Base-by-base conservation (phyloP, 352 stramenopile genomes). In the Globisporangium okanoganense region DNA sequence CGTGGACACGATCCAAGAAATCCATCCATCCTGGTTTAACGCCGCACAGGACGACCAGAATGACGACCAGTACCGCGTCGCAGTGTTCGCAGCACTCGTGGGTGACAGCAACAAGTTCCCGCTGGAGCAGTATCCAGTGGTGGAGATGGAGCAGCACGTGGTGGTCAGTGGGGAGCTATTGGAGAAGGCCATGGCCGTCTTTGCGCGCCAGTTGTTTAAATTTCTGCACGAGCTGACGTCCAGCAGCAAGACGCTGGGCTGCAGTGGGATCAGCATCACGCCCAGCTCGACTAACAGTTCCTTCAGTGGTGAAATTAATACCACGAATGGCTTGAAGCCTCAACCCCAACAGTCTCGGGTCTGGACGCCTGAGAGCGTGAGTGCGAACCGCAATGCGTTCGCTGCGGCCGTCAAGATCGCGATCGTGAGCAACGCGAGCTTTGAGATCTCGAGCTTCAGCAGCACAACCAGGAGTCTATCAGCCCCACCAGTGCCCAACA, bases 131-230 rank as follows among this genome's bases (percentile, higher is more conserved):
- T 18, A 47, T 7, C 24, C 56, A 8, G 53, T 73, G 25, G 24
- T 76, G 6, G 61, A 72, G 14, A 41, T 63, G 41, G 62, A 80
- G 61, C 62, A 65, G 40, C 78, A 87, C 31, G 51, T 87, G 29
- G 61, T 82, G 20, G 70, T 87, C 1, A 24, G 24, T 16, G 70
- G 75, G 5, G 45, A 61, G 16, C 65, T 76, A 29, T 52, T 85
- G 40, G 78, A 87, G 56, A 71, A 63, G 13, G 61, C 69, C 24
- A 85, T 87, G 73, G 56, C 54, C 29, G 70, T 80, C 16, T 87
- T 85, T 52, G 78, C 73, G 9, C 67, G 76, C 10, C 78, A 82
- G 29, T 60, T 84, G 38, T 50, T 79, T 41, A 79, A 76, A 29
- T 56, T 59, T 56, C 59, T 87, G 41, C 65, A 80, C 18, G 71